phyloP scores from a whole-genome alignment of 768 basidiomycete genomes.

The Mycena pura region DNA sequence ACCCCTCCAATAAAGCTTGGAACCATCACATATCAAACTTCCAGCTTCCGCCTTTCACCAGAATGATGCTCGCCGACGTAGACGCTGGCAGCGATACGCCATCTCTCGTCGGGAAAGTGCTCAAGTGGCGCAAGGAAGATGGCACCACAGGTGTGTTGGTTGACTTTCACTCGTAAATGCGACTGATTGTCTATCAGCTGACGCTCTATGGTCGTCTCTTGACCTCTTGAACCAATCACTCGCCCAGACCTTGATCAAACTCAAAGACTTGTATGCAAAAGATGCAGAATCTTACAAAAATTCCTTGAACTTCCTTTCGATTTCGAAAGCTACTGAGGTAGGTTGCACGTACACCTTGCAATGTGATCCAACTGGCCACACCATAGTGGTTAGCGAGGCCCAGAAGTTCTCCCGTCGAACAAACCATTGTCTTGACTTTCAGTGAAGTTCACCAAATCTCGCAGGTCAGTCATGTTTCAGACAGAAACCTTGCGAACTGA shows the following conservation, averaged over 20 bases:
- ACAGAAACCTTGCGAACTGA: neutral
- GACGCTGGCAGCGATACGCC: constrained; percentile 97
- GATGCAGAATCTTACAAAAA: constrained; percentile 59
- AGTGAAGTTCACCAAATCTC: constrained; percentile 61
- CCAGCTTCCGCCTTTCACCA: constrained; percentile 81
- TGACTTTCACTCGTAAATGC: neutral
- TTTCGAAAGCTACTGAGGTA: constrained; percentile 64
- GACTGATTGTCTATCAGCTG: constrained; percentile 47
- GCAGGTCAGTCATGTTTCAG: constrained; percentile 50
- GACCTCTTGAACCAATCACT: constrained; percentile 68
- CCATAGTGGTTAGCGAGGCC: constrained; percentile 69
- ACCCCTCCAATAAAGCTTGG: constrained; percentile 75
- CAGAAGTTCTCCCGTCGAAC: constrained; percentile 50
- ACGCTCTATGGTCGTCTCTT: constrained; percentile 69
- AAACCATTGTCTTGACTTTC: constrained; percentile 59
- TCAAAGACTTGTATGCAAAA: constrained; percentile 56
- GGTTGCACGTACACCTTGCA: constrained; percentile 4
- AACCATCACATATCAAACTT: constrained; percentile 74
- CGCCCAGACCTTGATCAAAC: constrained; percentile 54
- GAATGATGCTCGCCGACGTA: constrained; percentile 93
- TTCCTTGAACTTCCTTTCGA: constrained; percentile 68
- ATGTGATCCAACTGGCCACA: neutral
- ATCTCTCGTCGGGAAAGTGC: constrained; percentile 88
- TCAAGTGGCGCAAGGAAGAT: constrained; percentile 84
- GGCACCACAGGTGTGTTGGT: constrained; percentile 54